Conservation (phyloP, 192 early-diverging fungal species). For the Mycoemilia scoparia region DNA sequence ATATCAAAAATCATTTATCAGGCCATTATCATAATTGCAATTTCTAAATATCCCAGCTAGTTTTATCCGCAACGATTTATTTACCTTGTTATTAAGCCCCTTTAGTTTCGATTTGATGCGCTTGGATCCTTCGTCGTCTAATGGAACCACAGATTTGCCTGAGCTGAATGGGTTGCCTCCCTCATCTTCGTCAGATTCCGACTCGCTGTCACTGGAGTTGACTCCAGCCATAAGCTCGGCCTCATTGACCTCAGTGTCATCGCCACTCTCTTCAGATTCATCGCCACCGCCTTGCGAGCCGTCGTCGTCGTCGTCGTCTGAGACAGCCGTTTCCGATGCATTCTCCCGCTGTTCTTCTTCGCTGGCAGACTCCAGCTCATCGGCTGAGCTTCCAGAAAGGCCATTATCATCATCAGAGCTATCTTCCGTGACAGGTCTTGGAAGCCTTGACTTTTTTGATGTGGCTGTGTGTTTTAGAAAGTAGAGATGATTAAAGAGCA, state of each 20-base stretch:
- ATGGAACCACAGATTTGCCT: constrained; percentile 5
- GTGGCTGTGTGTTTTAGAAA: too few relatives aligned
- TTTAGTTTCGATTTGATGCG: constrained; percentile 3
- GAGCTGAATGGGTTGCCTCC: constrained; percentile 8
- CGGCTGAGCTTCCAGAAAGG: background rate
- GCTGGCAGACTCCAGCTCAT: constrained; percentile 5
- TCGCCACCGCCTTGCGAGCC: constrained; percentile 5
- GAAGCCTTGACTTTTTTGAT: background rate
- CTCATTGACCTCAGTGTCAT: constrained; percentile 13
- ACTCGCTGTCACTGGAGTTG: constrained; percentile 17
- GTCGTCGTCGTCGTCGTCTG: constrained; percentile 6
- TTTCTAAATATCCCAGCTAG: too few relatives aligned
- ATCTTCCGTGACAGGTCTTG: background rate
- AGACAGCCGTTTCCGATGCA: background rate
- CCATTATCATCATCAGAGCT: constrained; percentile 2
- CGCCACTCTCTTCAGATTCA: constrained; percentile 8
- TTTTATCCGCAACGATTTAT: too few relatives aligned
- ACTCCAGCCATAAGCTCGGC: constrained; percentile 21
- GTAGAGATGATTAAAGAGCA: background rate
- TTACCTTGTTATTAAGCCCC: constrained; percentile 2
- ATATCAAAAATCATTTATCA: too few relatives aligned
- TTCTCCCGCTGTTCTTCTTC: constrained; percentile 5
- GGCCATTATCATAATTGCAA: too few relatives aligned
- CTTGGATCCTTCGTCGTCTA: constrained; percentile 6
- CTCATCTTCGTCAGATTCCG: constrained; percentile 3